Conservation (phyloP, 2,329 filamentous ascomycete genomes). For the Exophiala alcalophila region DNA sequence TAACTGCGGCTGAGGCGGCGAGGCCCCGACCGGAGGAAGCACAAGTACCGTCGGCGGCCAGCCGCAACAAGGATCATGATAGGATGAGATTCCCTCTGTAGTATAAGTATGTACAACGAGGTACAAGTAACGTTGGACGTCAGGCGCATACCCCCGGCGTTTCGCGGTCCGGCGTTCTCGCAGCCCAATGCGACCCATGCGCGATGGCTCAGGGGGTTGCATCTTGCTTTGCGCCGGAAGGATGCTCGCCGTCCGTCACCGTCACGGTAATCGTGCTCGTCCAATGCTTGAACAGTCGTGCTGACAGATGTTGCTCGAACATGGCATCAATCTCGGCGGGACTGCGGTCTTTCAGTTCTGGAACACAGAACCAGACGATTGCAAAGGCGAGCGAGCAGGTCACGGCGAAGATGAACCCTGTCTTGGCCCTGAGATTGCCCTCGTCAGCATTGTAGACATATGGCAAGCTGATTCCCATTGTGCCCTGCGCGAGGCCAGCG, state of each 20-base stretch:
- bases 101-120: too few species aligned
- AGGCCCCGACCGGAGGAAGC: too few species aligned
- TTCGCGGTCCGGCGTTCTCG: too few species aligned
- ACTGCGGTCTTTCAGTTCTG: constrained; percentile 53
- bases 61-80: too few species aligned
- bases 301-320: constrained; percentile 32
- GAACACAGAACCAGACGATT: constrained; percentile 47
- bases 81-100: too few species aligned
- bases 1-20: too few species aligned
- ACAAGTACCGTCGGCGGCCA: too few species aligned
- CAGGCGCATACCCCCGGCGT: too few species aligned
- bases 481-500: constrained; percentile 41
- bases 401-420: constrained; percentile 42
- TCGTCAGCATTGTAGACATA: constrained; percentile 52
- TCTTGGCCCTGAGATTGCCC: constrained; percentile 43
- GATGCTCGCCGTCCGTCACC: background rate
- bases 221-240: too few species aligned
- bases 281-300: constrained; percentile 33
- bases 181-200: too few species aligned
- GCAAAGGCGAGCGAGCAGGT: constrained; percentile 34
- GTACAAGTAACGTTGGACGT: too few species aligned
- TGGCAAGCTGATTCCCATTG: constrained; percentile 49
- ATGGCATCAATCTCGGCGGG: constrained; percentile 49
- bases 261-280: constrained; percentile 1
- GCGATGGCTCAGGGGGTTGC: too few species aligned